Evolutionary conservation across 495 filamentous ascomycete species (phyloP), one percentile per base, ranked within the genome.

Genomic region (Penicillium desertorum): DNA sequence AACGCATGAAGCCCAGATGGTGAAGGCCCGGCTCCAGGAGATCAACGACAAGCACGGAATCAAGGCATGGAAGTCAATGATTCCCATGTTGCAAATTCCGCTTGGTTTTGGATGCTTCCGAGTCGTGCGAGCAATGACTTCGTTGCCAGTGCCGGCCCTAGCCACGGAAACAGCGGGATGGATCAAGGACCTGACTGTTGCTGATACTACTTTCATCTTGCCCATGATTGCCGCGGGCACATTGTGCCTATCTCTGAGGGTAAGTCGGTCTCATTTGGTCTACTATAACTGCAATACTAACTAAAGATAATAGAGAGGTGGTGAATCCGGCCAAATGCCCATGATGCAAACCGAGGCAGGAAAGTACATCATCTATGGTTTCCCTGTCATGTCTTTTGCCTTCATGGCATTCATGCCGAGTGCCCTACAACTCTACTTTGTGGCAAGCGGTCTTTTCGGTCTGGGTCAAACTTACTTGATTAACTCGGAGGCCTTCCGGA

Each of bases 51-150:
- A 71, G 14, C 72, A 82, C 12, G 88, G 82, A 0, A 77, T 92
- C 39, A 77, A 72, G 11, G 30, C 71, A 0, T 75, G 69, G 62
- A 84, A 79, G 63, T 66, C 78, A 2, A 71, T 89, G 3, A 52
- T 86, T n/a, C 83, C 84, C 2, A 56, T 90, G 45, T 9, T 84
- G 2, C 88, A 94, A 60, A 65, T 88, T 10, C 83, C 91, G 1
- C 63, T 96, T 27, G 89, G 86, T 37, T 90, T 83, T 64, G 90
- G 92, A 56, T 86, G 86, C 56, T 97, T 90, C 75, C 81, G 89
- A 53, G 73, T 92, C n/a, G 59, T 92, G 55, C 75, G 82, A 27
- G 86, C 76, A 48, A 96, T 96, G 91, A 67, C 85, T 3, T 59
- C 69, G 17, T 67, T 98, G 25, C 93, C 94, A 1, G 89, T 96